These are phyloP conservation scores for Asterochloris sp. DNA, from an alignment of 139 green algal species.

Conservation along the genomic window DNA sequence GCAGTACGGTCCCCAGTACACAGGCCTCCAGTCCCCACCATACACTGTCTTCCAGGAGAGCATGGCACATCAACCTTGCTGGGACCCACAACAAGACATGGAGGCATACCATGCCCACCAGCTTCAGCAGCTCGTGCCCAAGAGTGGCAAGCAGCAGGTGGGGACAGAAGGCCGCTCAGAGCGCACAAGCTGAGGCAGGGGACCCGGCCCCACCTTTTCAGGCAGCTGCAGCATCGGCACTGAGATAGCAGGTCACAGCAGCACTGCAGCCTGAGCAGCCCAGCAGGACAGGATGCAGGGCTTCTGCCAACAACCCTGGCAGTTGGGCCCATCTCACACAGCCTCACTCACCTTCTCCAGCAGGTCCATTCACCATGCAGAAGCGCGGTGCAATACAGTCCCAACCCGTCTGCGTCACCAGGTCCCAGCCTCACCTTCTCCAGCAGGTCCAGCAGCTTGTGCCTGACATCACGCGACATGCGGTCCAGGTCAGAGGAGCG, in stretches of 20 bases:
- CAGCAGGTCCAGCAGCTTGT: constrained; percentile 42
- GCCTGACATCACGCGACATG: constrained; percentile 35
- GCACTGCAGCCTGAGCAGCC: not conserved
- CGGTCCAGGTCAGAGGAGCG: constrained; percentile 34
- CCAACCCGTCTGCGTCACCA: not conserved
- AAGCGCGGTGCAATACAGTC: not conserved
- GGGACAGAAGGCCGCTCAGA: too few relatives aligned
- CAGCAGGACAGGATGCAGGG: not conserved
- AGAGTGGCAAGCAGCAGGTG: too few relatives aligned
- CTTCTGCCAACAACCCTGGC: not conserved
- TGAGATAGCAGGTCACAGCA: not conserved
- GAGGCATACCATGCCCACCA: too few relatives aligned
- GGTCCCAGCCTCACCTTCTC: constrained; percentile 25
- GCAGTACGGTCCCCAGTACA: too few relatives aligned
- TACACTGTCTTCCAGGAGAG: too few relatives aligned
- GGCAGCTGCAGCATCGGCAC: not conserved
- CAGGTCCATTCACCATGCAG: not conserved
- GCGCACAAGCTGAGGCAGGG: too few relatives aligned
- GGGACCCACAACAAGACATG: too few relatives aligned
- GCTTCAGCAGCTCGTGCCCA: too few relatives aligned
- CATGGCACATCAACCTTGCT: too few relatives aligned
- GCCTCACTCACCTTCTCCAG: too few relatives aligned
- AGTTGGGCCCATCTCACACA: not conserved
- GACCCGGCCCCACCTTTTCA: too few relatives aligned
- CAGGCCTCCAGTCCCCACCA: too few relatives aligned